Evolutionary conservation across 768 basidiomycete genomes (phyloP), one percentile per base, ranked within the genome.

Genomic region (Lactarius akahatsu): DNA sequence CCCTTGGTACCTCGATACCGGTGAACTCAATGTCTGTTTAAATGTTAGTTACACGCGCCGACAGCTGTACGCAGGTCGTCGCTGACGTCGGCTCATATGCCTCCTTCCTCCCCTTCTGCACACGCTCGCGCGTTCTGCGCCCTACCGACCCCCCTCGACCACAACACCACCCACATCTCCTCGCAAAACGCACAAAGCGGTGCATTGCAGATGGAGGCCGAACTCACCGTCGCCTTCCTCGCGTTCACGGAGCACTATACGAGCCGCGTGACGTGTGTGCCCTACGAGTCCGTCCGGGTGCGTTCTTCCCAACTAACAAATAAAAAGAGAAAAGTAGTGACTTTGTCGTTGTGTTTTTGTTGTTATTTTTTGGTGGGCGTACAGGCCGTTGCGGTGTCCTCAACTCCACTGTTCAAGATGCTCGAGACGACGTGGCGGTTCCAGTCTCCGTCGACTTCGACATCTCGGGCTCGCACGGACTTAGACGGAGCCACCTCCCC

Each of bases 31-130:
- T 52, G 50, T 16, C 50, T 23, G 50, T 15, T 28, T 23, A n/a
- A 23, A 68, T 65, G 52, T 32, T 70, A 97, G 96, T 50, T 98
- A 96, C 74, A 83, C 80, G 20, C 87, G 83, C 68, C 80, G 81
- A 59, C 86, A 97, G 75, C 81, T 98, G 4, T 98, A 96, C 77
- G 78, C 85, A 9, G 77, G 77, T 98, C 66, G 93, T 99, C 62
- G 85, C 94, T 16, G 89, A 98, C 76, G 90, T 98, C 32, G 85
- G 81, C 18, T 91, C 91, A 2, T 99, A 98, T 76, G 83, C 87
- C 11, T 80, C 78, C 65, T 99, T 98, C 75, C 80, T 99, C 61
- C 96, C 97, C 7, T 96, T 92, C 76, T 97, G 96, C 78, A 86
- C 84, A 15, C 79, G 80, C 26, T 90, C 94, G 5, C 84, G 84